phyloP scores from a whole-genome alignment of 2,329 filamentous ascomycete species.

The Colletotrichum nymphaeae region DNA sequence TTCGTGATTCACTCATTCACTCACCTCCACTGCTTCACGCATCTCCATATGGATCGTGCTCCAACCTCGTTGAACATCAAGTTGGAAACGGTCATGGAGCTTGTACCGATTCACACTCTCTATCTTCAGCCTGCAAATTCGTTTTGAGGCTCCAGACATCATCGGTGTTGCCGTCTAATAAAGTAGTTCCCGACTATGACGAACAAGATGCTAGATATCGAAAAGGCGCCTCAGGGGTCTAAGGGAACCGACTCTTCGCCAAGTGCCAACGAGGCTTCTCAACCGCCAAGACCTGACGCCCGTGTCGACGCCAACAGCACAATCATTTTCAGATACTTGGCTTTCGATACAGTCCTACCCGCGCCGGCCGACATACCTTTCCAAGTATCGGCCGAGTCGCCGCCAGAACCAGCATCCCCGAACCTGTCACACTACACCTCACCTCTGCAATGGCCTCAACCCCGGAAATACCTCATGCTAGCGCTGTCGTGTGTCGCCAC shows the following conservation, averaged over 20 bases:
- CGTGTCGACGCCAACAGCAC: conserved; percentile 34
- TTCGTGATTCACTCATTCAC: neutral
- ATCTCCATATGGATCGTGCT: neutral
- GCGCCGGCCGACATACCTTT: conserved; percentile 36
- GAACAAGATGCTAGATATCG: conserved; percentile 1
- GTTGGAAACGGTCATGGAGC: conserved; percentile 12
- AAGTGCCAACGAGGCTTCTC: neutral
- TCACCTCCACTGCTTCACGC: neutral
- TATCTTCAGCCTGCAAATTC: neutral
- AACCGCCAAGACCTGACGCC: neutral
- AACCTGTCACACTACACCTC: conserved; percentile 75
- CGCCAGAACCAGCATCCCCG: conserved; percentile 66
- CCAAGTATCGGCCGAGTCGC: conserved; percentile 31
- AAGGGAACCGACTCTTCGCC: neutral
- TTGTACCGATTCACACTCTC: neutral
- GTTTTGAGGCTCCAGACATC: neutral
- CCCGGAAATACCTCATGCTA: conserved; percentile 77
- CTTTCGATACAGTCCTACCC: conserved; percentile 53
- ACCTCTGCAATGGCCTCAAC: conserved; percentile 78
- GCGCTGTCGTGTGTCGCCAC: conserved; percentile 82
- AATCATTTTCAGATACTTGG: conserved; percentile 54
- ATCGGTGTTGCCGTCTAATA: conserved; percentile 1
- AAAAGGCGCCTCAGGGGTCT: conserved; percentile 12
- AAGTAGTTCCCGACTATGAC: conserved; percentile 13
- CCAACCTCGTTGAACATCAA: neutral